Conservation (phyloP, 805 yeast species). For the Kodamaea restingae region DNA sequence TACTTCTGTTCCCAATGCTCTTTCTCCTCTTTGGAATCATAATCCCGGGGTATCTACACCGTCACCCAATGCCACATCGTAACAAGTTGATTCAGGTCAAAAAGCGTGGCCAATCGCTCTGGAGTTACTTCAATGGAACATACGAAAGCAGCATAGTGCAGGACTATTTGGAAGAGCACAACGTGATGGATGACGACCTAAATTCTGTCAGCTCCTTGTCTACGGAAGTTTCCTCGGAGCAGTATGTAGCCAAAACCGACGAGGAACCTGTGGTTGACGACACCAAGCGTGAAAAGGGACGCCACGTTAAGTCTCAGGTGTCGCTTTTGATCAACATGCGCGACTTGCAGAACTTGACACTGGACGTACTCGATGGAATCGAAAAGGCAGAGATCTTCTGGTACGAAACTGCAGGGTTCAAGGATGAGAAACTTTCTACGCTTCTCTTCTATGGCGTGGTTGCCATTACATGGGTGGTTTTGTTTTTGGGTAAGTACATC, state of each 20-base stretch:
- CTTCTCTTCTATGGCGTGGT: conserved; percentile 43
- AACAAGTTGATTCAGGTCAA: conserved; percentile 43
- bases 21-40: conserved; percentile 53
- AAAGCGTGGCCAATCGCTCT: conserved; percentile 51
- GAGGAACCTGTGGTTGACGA: conserved; percentile 8
- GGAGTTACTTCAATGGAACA: conserved; percentile 36
- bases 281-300: conserved; percentile 13
- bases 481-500: conserved; percentile 47
- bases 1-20: conserved; percentile 60
- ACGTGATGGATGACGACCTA: conserved; percentile 5
- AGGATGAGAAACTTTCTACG: conserved; percentile 65
- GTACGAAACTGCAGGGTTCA: conserved; percentile 64
- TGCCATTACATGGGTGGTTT: conserved; percentile 31
- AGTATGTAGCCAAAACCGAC: neutral
- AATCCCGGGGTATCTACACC: conserved; percentile 63
- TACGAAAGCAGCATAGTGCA: conserved; percentile 31
- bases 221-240: conserved; percentile 6
- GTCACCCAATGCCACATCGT: conserved; percentile 56
- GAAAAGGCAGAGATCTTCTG: conserved; percentile 53
- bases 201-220: conserved; percentile 10
- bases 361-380: conserved; percentile 47
- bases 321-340: conserved; percentile 59
- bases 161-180: conserved; percentile 23
- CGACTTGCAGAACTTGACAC: conserved; percentile 65
- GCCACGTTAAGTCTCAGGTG: conserved; percentile 31